Base-by-base conservation (phyloP, 75 land plant species). In the Isoetes taiwanensis region DNA sequence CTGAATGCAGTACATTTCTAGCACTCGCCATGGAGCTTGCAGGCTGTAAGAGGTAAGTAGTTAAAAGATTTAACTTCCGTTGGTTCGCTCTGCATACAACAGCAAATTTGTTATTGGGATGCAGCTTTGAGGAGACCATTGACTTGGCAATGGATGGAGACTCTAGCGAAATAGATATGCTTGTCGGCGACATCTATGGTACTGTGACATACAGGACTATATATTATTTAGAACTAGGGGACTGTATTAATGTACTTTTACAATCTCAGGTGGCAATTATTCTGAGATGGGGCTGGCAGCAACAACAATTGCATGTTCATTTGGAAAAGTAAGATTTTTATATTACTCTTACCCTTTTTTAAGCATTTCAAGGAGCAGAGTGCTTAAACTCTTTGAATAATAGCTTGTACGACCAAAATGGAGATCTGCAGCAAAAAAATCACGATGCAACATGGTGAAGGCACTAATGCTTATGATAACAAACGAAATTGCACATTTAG, bases 101-200 rank as follows among this genome's bases (percentile, higher is more conserved):
- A 14, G 14, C 14, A 14, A 37, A 37, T 16, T 32, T 34, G 53
- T 14, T 28, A 19, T 5, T 14, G 3, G 1, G 25, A 10, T 58
- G 56, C 63, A 72, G 75, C 43, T 67, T 67, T 61, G 64, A 72
- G 64, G 75, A 72, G 31, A 71, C 71, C 5, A 56, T 72, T 19
- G 42, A 67, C 26, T 48, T 72, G 8, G 75, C 71, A 31, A 59
- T 54, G 12, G 52, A 61, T 30, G 75, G 75, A 20, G 75, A 72
- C 34, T 72, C 71, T 28, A 72, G 71, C n/a, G 41, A 72, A 34
- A 61, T 72, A 33, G 75, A 72, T 41, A 66, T 72, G 71, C 75
- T 72, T 52, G 75, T 72, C 50, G 75, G 75, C 16, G 75, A 72
- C 31, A 72, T 72, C 25, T 72, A 61, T 46, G 75, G 75, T 72